phyloP scores from a whole-genome alignment of 1,284 basidiomycete genomes.

The Ceratobasidium sp. region DNA sequence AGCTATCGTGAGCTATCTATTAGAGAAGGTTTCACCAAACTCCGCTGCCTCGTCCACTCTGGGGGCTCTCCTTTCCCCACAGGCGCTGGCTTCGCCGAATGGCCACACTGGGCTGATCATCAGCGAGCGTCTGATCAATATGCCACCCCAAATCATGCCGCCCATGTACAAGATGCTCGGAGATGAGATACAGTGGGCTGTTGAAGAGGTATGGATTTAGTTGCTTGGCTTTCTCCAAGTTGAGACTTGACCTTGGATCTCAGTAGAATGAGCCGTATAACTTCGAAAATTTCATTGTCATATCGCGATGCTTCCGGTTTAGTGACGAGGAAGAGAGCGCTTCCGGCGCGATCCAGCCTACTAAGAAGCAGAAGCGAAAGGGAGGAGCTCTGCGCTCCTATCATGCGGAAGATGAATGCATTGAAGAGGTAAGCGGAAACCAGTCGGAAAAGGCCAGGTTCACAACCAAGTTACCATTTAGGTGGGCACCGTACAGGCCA shows the following conservation, averaged over 20 bases:
- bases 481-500: slow-evolving; percentile 71
- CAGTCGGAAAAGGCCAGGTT: background rate
- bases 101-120: slow-evolving; percentile 82
- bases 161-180: slow-evolving; percentile 90
- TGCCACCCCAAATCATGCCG: slow-evolving; percentile 90
- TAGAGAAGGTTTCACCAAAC: slow-evolving; percentile 66
- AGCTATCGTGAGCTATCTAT: slow-evolving; percentile 77
- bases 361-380: slow-evolving; percentile 60
- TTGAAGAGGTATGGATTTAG: slow-evolving; percentile 68
- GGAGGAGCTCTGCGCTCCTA: slow-evolving; percentile 64
- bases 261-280: slow-evolving; percentile 73
- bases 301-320: slow-evolving; percentile 81
- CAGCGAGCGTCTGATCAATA: slow-evolving; percentile 89
- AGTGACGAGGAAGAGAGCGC: slow-evolving; percentile 70
- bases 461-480: slow-evolving; percentile 54
- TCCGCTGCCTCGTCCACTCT: slow-evolving; percentile 67
- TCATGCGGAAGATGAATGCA: slow-evolving; percentile 87
- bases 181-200: slow-evolving; percentile 80
- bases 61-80: slow-evolving; percentile 65
- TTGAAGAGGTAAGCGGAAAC: slow-evolving; percentile 69
- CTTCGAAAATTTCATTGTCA: slow-evolving; percentile 78
- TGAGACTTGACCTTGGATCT: background rate
- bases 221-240: background rate
- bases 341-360: slow-evolving; percentile 54
- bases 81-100: slow-evolving; percentile 55